Evolutionary conservation across 169 alveolate genomes (phyloP).

Genomic region (Eimeria brunetti): DNA sequence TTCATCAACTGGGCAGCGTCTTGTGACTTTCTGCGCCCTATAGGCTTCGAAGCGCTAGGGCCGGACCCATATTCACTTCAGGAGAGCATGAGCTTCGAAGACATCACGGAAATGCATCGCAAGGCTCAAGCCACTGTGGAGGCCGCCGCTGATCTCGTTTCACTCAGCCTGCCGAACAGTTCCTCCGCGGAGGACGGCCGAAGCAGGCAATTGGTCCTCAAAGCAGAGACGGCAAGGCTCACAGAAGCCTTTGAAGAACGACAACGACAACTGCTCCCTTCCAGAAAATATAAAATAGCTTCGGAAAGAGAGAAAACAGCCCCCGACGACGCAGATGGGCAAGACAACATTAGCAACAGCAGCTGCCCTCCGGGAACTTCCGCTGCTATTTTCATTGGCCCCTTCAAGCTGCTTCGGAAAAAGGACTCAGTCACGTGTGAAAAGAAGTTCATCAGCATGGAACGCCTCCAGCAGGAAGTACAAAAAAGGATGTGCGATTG

Average conservation of each 20-base stretch:
- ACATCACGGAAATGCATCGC: conserved; percentile 5
- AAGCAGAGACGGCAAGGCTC: conserved; percentile 33
- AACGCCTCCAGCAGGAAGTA: conserved; percentile 44
- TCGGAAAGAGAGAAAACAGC: not conserved
- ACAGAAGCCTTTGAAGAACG: conserved; percentile 45
- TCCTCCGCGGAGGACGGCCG: not conserved
- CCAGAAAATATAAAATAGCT: not conserved
- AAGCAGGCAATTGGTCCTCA: not conserved
- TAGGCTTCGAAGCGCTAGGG: conserved; percentile 12
- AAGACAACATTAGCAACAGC: conserved; percentile 25
- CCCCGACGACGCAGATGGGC: not conserved
- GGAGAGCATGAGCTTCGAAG: conserved; percentile 8
- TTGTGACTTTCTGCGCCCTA: not conserved
- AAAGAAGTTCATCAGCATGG: conserved; percentile 29
- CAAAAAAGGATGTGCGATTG: conserved; percentile 40
- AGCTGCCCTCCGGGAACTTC: not conserved
- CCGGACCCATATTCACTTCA: conserved; percentile 1
- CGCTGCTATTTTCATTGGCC: conserved; percentile 29
- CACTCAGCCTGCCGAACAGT: not conserved
- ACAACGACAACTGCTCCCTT: not conserved
- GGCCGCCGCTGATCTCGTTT: conserved; percentile 49
- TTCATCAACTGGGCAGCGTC: not conserved
- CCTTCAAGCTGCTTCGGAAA: conserved; percentile 23
- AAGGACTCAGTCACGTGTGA: not conserved
- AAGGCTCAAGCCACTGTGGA: conserved; percentile 57